A percentile compares a stretch with the other conserved stretches of the same genome.
Conservation (phyloP, 495 filamentous ascomycete species). For the Penicillium psychrofluorescens region DNA sequence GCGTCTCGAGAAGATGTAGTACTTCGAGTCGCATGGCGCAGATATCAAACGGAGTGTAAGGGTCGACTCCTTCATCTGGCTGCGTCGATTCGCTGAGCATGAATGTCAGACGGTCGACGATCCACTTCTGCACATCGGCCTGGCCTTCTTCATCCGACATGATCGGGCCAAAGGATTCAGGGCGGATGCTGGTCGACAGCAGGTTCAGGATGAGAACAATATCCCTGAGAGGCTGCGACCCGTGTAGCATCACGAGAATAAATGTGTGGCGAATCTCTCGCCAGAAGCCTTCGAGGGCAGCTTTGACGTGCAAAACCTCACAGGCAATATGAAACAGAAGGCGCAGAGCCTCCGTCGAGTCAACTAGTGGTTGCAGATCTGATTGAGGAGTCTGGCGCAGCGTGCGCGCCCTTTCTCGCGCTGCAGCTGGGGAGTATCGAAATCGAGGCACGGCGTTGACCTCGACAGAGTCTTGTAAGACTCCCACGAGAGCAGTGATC, state of each 20-base stretch:
- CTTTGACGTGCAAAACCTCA: constrained; percentile 33
- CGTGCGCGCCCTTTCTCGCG: constrained; percentile 28
- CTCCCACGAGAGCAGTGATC: constrained; percentile 43
- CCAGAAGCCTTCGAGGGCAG: constrained; percentile 50
- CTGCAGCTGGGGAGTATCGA: constrained; percentile 33
- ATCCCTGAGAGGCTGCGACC: constrained; percentile 49
- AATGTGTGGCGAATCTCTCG: constrained; percentile 52
- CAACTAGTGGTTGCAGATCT: constrained; percentile 41
- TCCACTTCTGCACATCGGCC: constrained; percentile 45
- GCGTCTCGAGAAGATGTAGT: constrained; percentile 44
- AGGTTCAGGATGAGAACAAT: constrained; percentile 52
- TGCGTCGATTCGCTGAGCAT: constrained; percentile 52
- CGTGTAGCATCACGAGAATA: constrained; percentile 55
- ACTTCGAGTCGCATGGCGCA: constrained; percentile 50
- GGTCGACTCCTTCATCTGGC: constrained; percentile 37
- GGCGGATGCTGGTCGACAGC: constrained; percentile 51
- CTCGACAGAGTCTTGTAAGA: constrained; percentile 50
- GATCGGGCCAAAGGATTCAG: constrained; percentile 55
- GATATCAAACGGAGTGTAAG: constrained; percentile 43
- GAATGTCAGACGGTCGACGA: constrained; percentile 53
- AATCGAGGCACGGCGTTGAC: constrained; percentile 50
- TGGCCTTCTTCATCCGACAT: constrained; percentile 44
- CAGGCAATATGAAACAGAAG: constrained; percentile 53
- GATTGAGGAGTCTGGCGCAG: constrained; percentile 35
- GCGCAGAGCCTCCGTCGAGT: constrained; percentile 48